Evolutionary conservation across 2,329 filamentous ascomycete species (phyloP).

Genomic region (Colletotrichum truncatum): DNA sequence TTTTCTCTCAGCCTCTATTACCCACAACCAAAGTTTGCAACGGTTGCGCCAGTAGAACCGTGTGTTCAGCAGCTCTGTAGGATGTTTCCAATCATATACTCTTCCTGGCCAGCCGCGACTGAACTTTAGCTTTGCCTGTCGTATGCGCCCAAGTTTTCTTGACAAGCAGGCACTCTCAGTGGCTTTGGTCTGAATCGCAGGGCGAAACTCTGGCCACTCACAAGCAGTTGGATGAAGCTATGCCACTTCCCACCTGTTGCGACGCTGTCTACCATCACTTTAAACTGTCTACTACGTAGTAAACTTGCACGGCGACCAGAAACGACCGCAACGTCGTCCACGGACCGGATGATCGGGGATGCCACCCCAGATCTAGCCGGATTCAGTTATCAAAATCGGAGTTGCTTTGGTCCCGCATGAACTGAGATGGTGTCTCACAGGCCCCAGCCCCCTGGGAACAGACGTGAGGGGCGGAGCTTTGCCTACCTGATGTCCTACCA

Average conservation of each 20-base stretch:
- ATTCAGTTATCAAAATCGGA: not conserved
- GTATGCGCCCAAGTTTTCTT: not conserved
- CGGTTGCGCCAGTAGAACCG: not conserved
- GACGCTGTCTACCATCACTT: constrained; percentile 2
- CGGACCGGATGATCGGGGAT: constrained; percentile 13
- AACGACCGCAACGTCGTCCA: not conserved
- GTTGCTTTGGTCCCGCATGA: constrained; percentile 16
- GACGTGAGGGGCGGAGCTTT: not conserved
- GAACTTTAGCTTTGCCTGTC: not conserved
- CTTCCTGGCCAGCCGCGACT: not conserved
- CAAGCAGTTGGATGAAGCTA: not conserved
- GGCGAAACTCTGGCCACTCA: not conserved
- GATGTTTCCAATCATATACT: constrained; percentile 11
- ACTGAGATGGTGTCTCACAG: not conserved
- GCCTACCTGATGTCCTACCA: not conserved
- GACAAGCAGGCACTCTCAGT: not conserved
- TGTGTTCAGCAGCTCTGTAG: not conserved
- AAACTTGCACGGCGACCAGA: not conserved
- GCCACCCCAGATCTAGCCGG: not conserved
- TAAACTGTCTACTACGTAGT: not conserved
- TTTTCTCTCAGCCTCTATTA: not conserved
- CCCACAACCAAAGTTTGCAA: not conserved
- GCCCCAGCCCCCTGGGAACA: constrained; percentile 3
- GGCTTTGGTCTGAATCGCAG: not conserved
- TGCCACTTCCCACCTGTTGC: not conserved